These are phyloP conservation scores for Datura wrightii DNA, from an alignment of 257 asterid species.

Conservation along the genomic window DNA sequence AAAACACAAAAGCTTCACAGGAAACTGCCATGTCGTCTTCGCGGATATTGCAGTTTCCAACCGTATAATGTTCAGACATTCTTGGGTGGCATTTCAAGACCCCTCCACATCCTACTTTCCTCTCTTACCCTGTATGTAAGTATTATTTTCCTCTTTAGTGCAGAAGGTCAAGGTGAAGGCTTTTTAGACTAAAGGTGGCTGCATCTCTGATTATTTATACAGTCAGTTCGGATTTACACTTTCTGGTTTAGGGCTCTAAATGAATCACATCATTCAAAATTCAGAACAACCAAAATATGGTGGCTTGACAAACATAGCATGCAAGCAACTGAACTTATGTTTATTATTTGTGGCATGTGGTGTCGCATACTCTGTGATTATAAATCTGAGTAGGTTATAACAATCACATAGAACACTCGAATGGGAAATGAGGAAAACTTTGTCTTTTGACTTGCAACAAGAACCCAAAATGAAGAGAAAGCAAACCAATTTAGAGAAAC, in stretches of 20 bases:
- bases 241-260: background rate
- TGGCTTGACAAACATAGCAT: background rate
- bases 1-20: constrained; percentile 4
- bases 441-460: background rate
- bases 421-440: background rate
- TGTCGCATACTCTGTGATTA: background rate
- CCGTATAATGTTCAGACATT: background rate
- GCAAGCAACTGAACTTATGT: background rate
- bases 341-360: background rate
- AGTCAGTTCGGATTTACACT: background rate
- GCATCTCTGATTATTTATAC: background rate
- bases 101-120: background rate
- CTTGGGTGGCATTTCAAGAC: background rate
- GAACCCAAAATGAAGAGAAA: constrained; percentile 18
- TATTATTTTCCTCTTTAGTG: background rate
- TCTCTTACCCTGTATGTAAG: background rate
- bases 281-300: background rate
- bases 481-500: background rate
- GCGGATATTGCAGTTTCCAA: background rate
- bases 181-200: background rate
- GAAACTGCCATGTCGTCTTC: background rate
- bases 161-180: background rate
- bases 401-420: background rate
- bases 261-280: background rate
- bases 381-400: background rate